Evolutionary conservation across 2,329 filamentous ascomycete species (phyloP).

Genomic region (Ascochyta lentis): DNA sequence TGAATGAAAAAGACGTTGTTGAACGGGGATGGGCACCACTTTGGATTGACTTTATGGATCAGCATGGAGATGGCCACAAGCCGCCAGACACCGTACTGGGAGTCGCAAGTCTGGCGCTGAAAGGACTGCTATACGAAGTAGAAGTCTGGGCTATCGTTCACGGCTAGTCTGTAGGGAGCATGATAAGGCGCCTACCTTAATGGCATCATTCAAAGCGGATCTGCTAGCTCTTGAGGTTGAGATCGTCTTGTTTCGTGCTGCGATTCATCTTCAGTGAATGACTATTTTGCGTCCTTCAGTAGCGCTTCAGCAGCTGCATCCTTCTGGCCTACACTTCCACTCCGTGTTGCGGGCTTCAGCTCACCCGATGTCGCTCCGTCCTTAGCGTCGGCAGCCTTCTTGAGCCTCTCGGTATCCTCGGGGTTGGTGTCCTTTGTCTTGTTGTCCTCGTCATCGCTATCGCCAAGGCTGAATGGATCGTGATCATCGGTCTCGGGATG

Average conservation of each 20-base stretch:
- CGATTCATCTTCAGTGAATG: not conserved
- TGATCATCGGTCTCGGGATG: constrained; percentile 82
- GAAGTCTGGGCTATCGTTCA: constrained; percentile 44
- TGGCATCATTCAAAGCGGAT: not conserved
- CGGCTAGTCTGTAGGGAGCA: not conserved
- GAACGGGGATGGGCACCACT: constrained; percentile 41
- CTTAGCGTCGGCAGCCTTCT: constrained; percentile 55
- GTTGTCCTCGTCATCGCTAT: constrained; percentile 86
- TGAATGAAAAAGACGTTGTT: constrained; percentile 32
- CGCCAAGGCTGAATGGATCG: constrained; percentile 94
- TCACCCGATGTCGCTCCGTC: constrained; percentile 34
- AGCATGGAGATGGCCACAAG: constrained; percentile 39
- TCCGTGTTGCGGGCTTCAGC: constrained; percentile 50
- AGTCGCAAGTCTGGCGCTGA: constrained; percentile 42
- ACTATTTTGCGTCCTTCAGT: constrained; percentile 47
- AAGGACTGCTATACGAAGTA: constrained; percentile 42
- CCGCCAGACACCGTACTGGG: constrained; percentile 49
- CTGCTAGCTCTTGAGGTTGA: not conserved
- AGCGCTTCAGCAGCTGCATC: constrained; percentile 57
- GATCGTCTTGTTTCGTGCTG: not conserved
- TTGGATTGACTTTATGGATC: constrained; percentile 48
- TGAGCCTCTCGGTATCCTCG: constrained; percentile 60
- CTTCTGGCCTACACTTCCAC: constrained; percentile 52
- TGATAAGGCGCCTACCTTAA: not conserved
- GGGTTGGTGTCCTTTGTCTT: constrained; percentile 69